A percentile compares a stretch with the other conserved stretches of the same genome.
phyloP scores from a whole-genome alignment of 176 grass and related monocot genomes.

The Triticum urartu region DNA sequence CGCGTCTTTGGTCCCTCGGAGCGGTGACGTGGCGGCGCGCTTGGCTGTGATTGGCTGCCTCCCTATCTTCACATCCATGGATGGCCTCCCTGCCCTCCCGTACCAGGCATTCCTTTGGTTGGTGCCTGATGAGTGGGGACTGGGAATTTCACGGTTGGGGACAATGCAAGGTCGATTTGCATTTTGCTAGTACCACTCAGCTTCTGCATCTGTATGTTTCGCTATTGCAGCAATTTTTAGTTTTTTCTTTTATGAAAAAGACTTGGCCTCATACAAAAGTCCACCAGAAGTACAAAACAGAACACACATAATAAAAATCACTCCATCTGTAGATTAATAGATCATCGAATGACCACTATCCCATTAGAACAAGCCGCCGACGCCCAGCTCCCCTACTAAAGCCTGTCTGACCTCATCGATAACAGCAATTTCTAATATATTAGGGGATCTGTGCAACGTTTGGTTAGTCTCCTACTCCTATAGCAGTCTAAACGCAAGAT shows the following conservation, averaged over 20 bases:
- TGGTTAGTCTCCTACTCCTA: too few relatives aligned
- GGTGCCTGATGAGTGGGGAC: not conserved
- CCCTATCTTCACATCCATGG: constrained; percentile 65
- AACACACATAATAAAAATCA: too few relatives aligned
- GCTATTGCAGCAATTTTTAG: not conserved
- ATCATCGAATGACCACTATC: too few relatives aligned
- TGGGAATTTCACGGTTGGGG: not conserved
- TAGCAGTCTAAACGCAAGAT: too few relatives aligned
- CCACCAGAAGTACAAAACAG: too few relatives aligned
- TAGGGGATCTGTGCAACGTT: too few relatives aligned
- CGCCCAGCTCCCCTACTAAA: too few relatives aligned
- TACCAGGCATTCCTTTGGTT: constrained; percentile 10
- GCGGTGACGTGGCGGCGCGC: constrained; percentile 42
- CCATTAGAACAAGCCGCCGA: too few relatives aligned
- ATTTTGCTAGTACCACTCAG: not conserved
- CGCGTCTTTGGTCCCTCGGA: not conserved
- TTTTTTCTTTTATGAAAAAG: not conserved
- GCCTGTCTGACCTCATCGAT: too few relatives aligned
- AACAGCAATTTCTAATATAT: too few relatives aligned
- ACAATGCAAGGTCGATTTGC: not conserved
- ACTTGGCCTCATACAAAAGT: too few relatives aligned
- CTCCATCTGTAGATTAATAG: too few relatives aligned
- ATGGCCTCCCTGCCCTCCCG: constrained; percentile 32
- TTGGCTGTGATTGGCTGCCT: constrained; percentile 45
- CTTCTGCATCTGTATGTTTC: not conserved